Evolutionary conservation across 768 basidiomycete genomes (phyloP).

Genomic region (Serendipita sp.): DNA sequence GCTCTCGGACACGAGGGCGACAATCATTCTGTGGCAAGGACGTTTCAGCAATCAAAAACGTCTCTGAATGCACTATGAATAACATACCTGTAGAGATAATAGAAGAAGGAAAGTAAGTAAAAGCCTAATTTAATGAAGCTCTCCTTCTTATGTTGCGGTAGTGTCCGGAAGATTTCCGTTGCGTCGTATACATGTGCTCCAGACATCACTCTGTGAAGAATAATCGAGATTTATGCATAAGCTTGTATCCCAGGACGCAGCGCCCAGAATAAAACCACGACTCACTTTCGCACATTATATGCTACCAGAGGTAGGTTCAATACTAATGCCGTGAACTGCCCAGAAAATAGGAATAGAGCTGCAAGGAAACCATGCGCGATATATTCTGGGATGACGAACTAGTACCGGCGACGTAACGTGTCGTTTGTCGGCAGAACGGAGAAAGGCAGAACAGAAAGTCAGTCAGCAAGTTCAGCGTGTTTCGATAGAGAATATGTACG

Average conservation of each 20-base stretch:
- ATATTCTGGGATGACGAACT: slow-evolving; percentile 98
- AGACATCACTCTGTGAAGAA: slow-evolving; percentile 54
- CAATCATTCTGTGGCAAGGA: slow-evolving; percentile 49
- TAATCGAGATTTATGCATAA: background rate
- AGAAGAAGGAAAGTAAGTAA: slow-evolving; percentile 84
- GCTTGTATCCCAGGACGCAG: background rate
- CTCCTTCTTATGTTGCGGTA: slow-evolving; percentile 90
- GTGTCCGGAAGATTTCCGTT: slow-evolving; percentile 94
- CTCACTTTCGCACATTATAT: slow-evolving; percentile 90
- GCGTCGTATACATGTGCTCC: slow-evolving; percentile 99
- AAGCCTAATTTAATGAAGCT: slow-evolving; percentile 90
- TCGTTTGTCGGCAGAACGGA: background rate
- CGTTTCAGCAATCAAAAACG: background rate
- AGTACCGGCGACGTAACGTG: background rate
- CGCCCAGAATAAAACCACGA: slow-evolving; percentile 10
- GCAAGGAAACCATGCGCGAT: slow-evolving; percentile 86
- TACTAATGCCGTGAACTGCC: slow-evolving; percentile 89
- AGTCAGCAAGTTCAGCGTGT: background rate
- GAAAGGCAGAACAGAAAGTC: background rate
- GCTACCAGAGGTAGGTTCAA: slow-evolving; percentile 77
- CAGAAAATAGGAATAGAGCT: slow-evolving; percentile 77
- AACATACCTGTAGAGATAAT: slow-evolving; percentile 75
- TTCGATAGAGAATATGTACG: slow-evolving; percentile 29
- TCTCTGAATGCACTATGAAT: slow-evolving; percentile 4
- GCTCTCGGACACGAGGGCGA: slow-evolving; percentile 56